phyloP scores from a whole-genome alignment of 768 basidiomycete genomes.

The Boletus reticulatus region DNA sequence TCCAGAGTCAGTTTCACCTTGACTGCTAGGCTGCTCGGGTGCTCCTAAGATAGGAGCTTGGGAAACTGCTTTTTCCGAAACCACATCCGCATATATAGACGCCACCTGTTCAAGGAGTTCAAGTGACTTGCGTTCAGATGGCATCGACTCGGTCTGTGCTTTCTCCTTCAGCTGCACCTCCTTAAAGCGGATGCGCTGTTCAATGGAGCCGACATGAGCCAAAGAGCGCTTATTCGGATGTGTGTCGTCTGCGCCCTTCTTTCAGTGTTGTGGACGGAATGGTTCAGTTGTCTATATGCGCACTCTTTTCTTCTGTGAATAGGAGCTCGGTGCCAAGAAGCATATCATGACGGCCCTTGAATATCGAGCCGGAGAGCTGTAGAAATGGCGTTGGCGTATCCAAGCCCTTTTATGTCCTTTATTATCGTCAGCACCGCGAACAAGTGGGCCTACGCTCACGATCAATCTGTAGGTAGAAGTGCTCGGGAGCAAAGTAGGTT shows the following conservation, averaged over 20 bases:
- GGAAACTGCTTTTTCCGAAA: background rate
- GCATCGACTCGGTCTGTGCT: slow-evolving; percentile 31
- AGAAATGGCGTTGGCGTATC: slow-evolving; percentile 77
- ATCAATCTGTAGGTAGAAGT: slow-evolving; percentile 71
- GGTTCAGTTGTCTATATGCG: background rate
- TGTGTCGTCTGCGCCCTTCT: slow-evolving; percentile 34
- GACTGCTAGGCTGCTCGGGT: background rate
- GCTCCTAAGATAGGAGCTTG: background rate
- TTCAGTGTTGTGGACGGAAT: background rate
- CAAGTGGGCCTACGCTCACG: slow-evolving; percentile 39
- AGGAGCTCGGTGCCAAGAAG: slow-evolving; percentile 76
- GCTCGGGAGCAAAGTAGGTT: slow-evolving; percentile 74
- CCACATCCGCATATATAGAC: slow-evolving; percentile 18
- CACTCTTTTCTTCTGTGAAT: slow-evolving; percentile 69
- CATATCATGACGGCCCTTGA: slow-evolving; percentile 65
- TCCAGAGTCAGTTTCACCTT: background rate
- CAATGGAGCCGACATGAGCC: slow-evolving; percentile 56
- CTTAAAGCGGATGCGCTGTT: slow-evolving; percentile 69
- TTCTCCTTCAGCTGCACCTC: slow-evolving; percentile 56
- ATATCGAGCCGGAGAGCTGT: slow-evolving; percentile 72
- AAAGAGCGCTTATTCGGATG: slow-evolving; percentile 52
- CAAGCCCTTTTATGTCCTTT: slow-evolving; percentile 49
- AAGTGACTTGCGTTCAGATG: slow-evolving; percentile 1
- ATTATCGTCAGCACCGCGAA: background rate
- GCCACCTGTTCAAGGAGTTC: slow-evolving; percentile 20